Percentiles rank a stretch among this genome's conserved stretches.
Conservation (phyloP, 768 basidiomycete species). For the Austroboletus festivus region DNA sequence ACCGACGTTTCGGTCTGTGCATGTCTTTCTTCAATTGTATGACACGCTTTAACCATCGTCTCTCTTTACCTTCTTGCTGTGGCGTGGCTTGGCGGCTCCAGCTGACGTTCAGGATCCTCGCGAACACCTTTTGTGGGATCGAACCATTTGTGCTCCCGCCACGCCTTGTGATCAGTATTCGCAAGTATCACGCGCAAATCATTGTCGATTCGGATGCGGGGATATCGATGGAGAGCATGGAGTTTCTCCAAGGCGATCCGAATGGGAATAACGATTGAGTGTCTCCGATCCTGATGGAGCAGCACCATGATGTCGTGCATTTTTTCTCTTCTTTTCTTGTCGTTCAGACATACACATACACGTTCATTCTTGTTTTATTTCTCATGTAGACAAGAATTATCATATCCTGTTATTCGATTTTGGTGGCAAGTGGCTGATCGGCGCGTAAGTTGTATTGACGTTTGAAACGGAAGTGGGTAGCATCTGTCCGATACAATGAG, state of each 20-base stretch:
- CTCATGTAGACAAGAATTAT: too few species aligned
- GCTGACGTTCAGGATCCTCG: background rate
- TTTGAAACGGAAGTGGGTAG: too few species aligned
- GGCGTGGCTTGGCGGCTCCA: background rate
- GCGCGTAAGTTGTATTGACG: too few species aligned
- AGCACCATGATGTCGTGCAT: too few species aligned
- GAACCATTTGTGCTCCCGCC: constrained; percentile 8
- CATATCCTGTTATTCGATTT: too few species aligned
- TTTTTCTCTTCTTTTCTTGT: too few species aligned
- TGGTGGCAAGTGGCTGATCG: too few species aligned
- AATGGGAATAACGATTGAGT: background rate
- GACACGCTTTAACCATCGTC: background rate
- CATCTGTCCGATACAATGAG: too few species aligned
- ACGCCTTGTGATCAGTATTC: constrained; percentile 9
- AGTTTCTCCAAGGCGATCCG: background rate
- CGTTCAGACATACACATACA: too few species aligned
- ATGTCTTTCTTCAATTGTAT: background rate
- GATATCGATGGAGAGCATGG: constrained; percentile 3
- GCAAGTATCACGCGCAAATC: background rate
- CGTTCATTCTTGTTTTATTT: too few species aligned
- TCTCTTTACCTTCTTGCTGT: background rate
- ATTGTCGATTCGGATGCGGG: constrained; percentile 1
- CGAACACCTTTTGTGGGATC: background rate
- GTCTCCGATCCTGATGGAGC: too few species aligned
- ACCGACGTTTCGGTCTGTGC: background rate